phyloP scores from a whole-genome alignment of 2,329 filamentous ascomycete genomes.

The Erysiphe pulchra region DNA sequence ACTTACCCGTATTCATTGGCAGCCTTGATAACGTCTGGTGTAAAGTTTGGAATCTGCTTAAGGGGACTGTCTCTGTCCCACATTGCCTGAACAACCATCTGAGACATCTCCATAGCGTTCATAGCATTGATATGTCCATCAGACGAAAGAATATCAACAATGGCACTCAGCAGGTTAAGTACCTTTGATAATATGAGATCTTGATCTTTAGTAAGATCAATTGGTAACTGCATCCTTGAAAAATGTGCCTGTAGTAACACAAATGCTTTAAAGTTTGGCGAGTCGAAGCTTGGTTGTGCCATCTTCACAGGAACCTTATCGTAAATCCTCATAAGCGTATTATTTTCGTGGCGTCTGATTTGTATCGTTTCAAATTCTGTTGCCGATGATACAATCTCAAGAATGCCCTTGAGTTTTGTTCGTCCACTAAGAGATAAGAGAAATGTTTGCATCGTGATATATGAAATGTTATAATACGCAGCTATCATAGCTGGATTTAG shows the following conservation, averaged over 20 bases:
- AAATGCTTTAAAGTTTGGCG: slow-evolving; percentile 96
- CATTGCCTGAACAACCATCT: slow-evolving; percentile 98
- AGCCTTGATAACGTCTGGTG: slow-evolving; percentile 55
- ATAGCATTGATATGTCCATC: slow-evolving; percentile 93
- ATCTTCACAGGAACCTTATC: slow-evolving; percentile 91
- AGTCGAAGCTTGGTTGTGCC: slow-evolving; percentile 61
- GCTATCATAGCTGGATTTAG: slow-evolving; percentile 95
- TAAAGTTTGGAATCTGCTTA: slow-evolving; percentile 94
- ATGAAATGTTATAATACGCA: slow-evolving; percentile 97
- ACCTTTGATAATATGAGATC: slow-evolving; percentile 67
- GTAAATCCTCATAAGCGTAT: slow-evolving; percentile 72
- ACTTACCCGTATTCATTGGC: slow-evolving; percentile 54
- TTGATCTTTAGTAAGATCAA: slow-evolving; percentile 89
- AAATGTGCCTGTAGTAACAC: slow-evolving; percentile 95
- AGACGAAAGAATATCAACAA: slow-evolving; percentile 83
- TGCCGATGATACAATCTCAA: slow-evolving; percentile 91
- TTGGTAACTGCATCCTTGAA: slow-evolving; percentile 84
- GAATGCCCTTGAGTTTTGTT: slow-evolving; percentile 87
- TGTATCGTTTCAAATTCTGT: slow-evolving; percentile 92
- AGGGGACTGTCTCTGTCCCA: slow-evolving; percentile 94
- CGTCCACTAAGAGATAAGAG: slow-evolving; percentile 65
- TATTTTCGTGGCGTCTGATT: slow-evolving; percentile 77
- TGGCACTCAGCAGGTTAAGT: slow-evolving; percentile 67
- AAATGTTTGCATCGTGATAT: slow-evolving; percentile 98
- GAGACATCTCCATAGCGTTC: slow-evolving; percentile 96